These are phyloP conservation scores for Botrytis deweyae DNA, from an alignment of 2,329 filamentous ascomycete genomes.

Conservation along the genomic window DNA sequence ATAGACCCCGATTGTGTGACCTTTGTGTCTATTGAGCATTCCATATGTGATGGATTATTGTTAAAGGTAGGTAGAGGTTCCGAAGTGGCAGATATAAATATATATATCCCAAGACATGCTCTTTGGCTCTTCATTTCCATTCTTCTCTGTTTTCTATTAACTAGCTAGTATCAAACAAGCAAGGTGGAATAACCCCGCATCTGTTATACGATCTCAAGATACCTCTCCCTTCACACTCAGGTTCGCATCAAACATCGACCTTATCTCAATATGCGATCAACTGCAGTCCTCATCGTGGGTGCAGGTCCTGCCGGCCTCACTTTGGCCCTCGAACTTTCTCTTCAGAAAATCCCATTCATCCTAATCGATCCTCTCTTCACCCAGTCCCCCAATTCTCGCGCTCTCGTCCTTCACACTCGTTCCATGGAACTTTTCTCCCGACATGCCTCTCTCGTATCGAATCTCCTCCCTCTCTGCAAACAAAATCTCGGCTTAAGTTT, in stretches of 20 bases:
- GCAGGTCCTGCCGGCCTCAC: slow-evolving; percentile 47
- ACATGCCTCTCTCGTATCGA: slow-evolving; percentile 42
- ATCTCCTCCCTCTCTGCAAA: slow-evolving; percentile 42
- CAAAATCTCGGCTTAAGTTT: slow-evolving; percentile 43
- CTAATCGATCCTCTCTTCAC: slow-evolving; percentile 42
- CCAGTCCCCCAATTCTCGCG: slow-evolving; percentile 44
- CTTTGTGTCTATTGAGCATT: not conserved
- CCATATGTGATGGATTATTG: not conserved
- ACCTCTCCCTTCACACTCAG: not conserved
- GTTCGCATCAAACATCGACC: not conserved
- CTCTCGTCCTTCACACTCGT: slow-evolving; percentile 49
- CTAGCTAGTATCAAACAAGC: not conserved
- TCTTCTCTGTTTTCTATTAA: not conserved
- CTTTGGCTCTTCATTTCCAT: not conserved
- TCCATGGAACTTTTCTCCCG: slow-evolving; percentile 52
- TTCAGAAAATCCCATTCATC: slow-evolving; percentile 41
- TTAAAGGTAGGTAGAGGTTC: not conserved
- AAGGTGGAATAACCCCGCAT: not conserved
- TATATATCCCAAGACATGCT: not conserved
- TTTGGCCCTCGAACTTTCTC: slow-evolving; percentile 44
- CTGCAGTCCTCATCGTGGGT: slow-evolving; percentile 47
- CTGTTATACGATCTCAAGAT: not conserved
- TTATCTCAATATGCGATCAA: slow-evolving; percentile 10
- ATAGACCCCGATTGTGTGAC: not conserved
- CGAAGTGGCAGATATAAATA: not conserved